A percentile compares a stretch with the other conserved stretches of the same genome.
Conservation (phyloP, 495 filamentous ascomycete genomes). For the Aspergillus sclerotioniger region DNA sequence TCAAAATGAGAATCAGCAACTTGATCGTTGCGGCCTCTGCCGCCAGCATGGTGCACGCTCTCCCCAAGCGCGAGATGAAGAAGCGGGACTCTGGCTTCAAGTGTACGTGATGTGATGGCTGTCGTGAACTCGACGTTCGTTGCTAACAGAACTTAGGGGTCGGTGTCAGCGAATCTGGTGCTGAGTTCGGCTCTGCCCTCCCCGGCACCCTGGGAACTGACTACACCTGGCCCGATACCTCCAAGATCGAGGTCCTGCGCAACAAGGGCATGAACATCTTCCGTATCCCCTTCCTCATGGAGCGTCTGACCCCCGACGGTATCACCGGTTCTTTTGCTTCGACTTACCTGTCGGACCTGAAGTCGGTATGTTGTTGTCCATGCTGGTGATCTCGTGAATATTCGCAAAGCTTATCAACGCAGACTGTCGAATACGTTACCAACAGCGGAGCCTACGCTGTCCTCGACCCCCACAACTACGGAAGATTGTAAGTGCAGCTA, state of each 20-base stretch:
- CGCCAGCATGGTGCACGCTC: conserved; percentile 27
- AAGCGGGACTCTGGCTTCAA: conserved; percentile 16
- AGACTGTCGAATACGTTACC: conserved; percentile 63
- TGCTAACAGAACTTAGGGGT: conserved; percentile 16
- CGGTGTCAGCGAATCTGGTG: conserved; percentile 45
- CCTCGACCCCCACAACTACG: conserved; percentile 72
- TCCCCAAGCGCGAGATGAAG: conserved; percentile 16
- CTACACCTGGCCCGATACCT: conserved; percentile 60
- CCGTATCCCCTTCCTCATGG: conserved; percentile 70
- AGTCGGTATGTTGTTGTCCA: conserved; percentile 31
- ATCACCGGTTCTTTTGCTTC: conserved; percentile 42
- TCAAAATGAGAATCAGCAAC: conserved; percentile 9
- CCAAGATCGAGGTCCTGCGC: conserved; percentile 56
- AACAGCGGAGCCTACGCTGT: conserved; percentile 62
- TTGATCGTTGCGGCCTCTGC: conserved; percentile 28
- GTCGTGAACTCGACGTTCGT: not conserved
- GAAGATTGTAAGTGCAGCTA: conserved; percentile 38
- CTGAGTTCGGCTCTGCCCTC: conserved; percentile 48
- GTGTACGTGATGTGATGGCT: conserved; percentile 4
- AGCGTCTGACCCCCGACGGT: conserved; percentile 57
- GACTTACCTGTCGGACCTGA: conserved; percentile 43
- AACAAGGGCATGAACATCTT: conserved; percentile 67
- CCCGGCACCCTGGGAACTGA: conserved; percentile 58
- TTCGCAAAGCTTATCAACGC: not conserved
- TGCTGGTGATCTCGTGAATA: not conserved